A percentile compares a stretch with the other conserved stretches of the same genome.
phyloP scores from a whole-genome alignment of 768 basidiomycete species.

The Tubosaeta brunneosetosa region DNA sequence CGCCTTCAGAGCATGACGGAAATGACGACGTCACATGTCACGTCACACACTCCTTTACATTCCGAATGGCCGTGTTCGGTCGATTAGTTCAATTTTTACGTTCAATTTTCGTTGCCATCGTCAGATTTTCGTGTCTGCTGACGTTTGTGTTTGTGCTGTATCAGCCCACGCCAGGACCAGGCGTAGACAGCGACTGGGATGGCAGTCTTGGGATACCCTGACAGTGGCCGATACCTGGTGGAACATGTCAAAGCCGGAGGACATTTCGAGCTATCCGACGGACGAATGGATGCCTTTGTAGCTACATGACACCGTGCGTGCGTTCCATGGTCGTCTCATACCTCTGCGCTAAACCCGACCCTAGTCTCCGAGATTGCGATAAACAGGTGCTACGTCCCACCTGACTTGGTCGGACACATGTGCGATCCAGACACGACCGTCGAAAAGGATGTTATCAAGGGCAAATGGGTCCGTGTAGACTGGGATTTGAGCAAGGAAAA shows the following conservation, averaged over 20 bases:
- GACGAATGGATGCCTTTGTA: slow-evolving; percentile 41
- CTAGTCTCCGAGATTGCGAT: slow-evolving; percentile 80
- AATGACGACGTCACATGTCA: neutral
- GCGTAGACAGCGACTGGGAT: slow-evolving; percentile 70
- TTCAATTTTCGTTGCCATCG: slow-evolving; percentile 50
- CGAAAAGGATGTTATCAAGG: slow-evolving; percentile 70
- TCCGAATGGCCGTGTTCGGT: slow-evolving; percentile 38
- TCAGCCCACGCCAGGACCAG: slow-evolving; percentile 72
- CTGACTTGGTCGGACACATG: slow-evolving; percentile 48
- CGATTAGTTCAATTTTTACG: slow-evolving; percentile 48
- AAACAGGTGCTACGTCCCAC: slow-evolving; percentile 61
- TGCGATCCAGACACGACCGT: slow-evolving; percentile 67
- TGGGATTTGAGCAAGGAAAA: slow-evolving; percentile 69
- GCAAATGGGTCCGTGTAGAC: slow-evolving; percentile 87
- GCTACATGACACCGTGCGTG: slow-evolving; percentile 27
- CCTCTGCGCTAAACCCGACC: neutral
- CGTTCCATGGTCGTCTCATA: neutral
- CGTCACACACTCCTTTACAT: neutral
- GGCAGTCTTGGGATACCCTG: slow-evolving; percentile 84
- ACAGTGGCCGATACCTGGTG: slow-evolving; percentile 25
- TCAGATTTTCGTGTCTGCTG: slow-evolving; percentile 68
- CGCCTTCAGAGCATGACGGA: slow-evolving; percentile 26
- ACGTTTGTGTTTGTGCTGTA: slow-evolving; percentile 77
- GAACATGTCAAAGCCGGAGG: slow-evolving; percentile 20
- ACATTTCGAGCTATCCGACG: slow-evolving; percentile 72